Percentiles rank a stretch among this genome's conserved stretches.
Evolutionary conservation across 352 stramenopile species (phyloP).

Genomic region (Pythium brassicae): DNA sequence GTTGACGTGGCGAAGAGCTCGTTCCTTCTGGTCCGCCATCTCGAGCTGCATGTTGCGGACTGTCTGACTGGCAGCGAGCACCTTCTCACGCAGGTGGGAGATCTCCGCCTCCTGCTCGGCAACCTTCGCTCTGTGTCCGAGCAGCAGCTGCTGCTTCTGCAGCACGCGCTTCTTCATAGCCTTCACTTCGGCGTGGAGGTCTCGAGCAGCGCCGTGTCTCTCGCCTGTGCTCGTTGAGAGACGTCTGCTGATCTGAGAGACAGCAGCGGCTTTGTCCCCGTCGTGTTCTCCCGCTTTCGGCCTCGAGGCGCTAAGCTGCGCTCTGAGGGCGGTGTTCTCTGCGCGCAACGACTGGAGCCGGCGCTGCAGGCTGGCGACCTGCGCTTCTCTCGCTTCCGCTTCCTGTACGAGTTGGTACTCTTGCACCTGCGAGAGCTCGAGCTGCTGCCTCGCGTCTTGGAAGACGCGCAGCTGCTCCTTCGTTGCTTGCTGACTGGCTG

Average conservation of each 20-base stretch:
- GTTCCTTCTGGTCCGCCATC: constrained; percentile 12
- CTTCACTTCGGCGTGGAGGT: constrained; percentile 28
- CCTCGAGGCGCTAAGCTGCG: constrained; percentile 15
- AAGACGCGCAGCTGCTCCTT: constrained; percentile 39
- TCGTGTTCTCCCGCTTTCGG: constrained; percentile 2
- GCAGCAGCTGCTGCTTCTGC: constrained; percentile 54
- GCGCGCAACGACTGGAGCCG: constrained; percentile 30
- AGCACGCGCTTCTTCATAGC: constrained; percentile 42
- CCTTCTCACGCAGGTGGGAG: constrained; percentile 23
- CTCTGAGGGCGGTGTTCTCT: constrained; percentile 34
- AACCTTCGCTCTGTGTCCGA: constrained; percentile 38
- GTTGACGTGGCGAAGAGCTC: constrained; percentile 7
- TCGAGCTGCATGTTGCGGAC: constrained; percentile 34
- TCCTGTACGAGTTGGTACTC: constrained; percentile 32
- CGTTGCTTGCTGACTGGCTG: constrained; percentile 24
- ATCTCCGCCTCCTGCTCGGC: constrained; percentile 28
- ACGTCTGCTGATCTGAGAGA: too few relatives aligned
- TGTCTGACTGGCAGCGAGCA: constrained; percentile 31
- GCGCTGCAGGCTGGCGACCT: constrained; percentile 14
- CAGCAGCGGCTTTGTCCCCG: too few relatives aligned
- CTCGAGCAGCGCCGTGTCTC: constrained; percentile 4
- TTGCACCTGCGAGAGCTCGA: constrained; percentile 21
- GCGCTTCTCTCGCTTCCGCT: constrained; percentile 30
- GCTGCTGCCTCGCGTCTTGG: constrained; percentile 29
- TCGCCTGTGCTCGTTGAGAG: neutral